Evolutionary conservation across 495 filamentous ascomycete genomes (phyloP), one percentile per base, ranked within the genome.

Genomic region (Chaetomium cochliodes): DNA sequence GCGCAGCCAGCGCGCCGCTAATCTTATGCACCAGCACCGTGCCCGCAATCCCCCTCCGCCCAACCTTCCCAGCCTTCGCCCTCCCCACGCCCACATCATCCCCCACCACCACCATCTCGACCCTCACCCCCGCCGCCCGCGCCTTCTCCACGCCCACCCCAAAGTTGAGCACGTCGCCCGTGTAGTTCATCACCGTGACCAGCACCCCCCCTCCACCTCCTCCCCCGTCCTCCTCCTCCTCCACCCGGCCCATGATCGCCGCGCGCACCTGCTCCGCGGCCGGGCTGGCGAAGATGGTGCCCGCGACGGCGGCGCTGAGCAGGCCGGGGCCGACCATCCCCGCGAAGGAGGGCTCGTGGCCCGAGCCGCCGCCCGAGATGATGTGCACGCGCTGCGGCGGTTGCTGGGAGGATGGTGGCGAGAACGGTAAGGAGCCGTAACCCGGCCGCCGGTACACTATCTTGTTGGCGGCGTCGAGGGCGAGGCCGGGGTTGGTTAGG

Each of bases 31-130:
- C 89, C 26, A 98, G 74, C 25, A 93, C 90, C 52, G 92, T 96
- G 28, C 94, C 94, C 20, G 91, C 92, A 70, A 98, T 91, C 49
- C 94, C 94, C 70, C 94, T 83, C 61, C 94, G 81, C 15, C 94
- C 94, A 9, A 98, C 94, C 75, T 96, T 97, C 4, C 94, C 93
- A 8, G 88, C 86, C 76, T 88, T 88, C 53, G 78, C 79, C 63
- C 92, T 81, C 1, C 94, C 94, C 37, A 98, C 94, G 22, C 93
- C 92, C 0, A 93, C 94, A 75, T 98, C 94, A 69, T 98, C 94
- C n/a, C 87, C 92, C 39, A 98, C 92, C 12, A 96, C 88, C 25
- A 97, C 88, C 88, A 97, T 96, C 73, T 97, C 92, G 0, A 92
- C 90, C 30, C 87, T 78, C 53, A 92, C 76, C 0, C 91, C 94